Percentiles rank a stretch among this genome's conserved stretches.
Conservation (phyloP, 2,329 filamentous ascomycete genomes). For the Pyrenophora graminea region DNA sequence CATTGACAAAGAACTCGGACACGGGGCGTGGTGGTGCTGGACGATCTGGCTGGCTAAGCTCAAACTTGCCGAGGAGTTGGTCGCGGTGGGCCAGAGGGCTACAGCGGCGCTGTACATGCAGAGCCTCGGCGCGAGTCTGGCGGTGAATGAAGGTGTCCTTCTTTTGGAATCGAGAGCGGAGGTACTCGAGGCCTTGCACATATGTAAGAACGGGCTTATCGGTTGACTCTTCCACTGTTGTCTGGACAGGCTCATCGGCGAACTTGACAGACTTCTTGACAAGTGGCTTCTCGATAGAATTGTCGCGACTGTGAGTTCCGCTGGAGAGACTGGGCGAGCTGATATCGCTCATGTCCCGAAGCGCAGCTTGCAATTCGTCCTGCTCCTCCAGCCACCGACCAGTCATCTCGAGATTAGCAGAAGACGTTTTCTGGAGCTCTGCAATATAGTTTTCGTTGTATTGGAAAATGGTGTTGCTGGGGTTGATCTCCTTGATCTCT, state of each 20-base stretch:
- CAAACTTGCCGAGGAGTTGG: slow-evolving; percentile 83
- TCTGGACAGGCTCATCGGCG: slow-evolving; percentile 50
- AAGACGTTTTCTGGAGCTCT: slow-evolving; percentile 71
- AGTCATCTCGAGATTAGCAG: slow-evolving; percentile 81
- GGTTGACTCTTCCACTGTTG: slow-evolving; percentile 30
- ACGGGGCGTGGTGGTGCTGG: slow-evolving; percentile 51
- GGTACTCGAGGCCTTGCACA: slow-evolving; percentile 82
- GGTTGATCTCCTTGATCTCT: slow-evolving; percentile 60
- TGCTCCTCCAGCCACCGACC: slow-evolving; percentile 85
- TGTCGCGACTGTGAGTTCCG: slow-evolving; percentile 40
- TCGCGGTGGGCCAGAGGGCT: slow-evolving; percentile 74
- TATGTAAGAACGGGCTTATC: slow-evolving; percentile 71
- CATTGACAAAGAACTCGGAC: slow-evolving; percentile 52
- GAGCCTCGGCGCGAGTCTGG: slow-evolving; percentile 81
- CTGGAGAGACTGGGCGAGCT: slow-evolving; percentile 47
- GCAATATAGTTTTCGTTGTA: slow-evolving; percentile 76
- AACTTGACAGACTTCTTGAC: slow-evolving; percentile 79
- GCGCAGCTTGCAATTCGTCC: slow-evolving; percentile 71
- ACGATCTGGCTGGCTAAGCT: slow-evolving; percentile 62
- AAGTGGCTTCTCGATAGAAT: slow-evolving; percentile 45
- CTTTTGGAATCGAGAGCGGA: slow-evolving; percentile 66
- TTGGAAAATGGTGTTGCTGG: slow-evolving; percentile 68
- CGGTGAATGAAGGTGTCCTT: slow-evolving; percentile 84
- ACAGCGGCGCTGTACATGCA: slow-evolving; percentile 81
- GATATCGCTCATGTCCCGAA: slow-evolving; percentile 58